A percentile compares a stretch with the other conserved stretches of the same genome.
Evolutionary conservation across 495 filamentous ascomycete genomes (phyloP).

Genomic region (Daldinia vernicosa): DNA sequence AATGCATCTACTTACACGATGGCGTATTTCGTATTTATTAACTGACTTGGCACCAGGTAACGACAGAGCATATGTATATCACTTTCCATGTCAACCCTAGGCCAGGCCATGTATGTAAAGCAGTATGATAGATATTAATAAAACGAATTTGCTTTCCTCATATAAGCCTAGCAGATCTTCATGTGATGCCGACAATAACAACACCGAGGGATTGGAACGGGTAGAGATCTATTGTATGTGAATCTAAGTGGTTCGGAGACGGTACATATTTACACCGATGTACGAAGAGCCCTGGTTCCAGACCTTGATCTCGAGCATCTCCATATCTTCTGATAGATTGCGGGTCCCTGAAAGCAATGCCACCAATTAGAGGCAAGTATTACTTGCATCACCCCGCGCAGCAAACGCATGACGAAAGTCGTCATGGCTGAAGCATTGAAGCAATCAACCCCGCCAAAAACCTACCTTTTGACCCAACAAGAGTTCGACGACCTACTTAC

Average conservation of each 20-base stretch:
- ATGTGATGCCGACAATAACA: not conserved
- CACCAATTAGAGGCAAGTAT: conserved; percentile 18
- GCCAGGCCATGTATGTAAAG: not conserved
- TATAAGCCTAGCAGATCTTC: not conserved
- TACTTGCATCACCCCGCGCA: conserved; percentile 31
- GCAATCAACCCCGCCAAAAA: conserved; percentile 37
- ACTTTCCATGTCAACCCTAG: no score
- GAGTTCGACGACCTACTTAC: not conserved
- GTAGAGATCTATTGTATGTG: not conserved
- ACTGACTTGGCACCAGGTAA: conserved; percentile 6
- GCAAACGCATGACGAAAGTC: conserved; percentile 33
- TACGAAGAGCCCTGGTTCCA: conserved; percentile 3
- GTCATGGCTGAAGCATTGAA: not conserved
- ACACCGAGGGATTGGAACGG: not conserved
- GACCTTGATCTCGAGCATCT: not conserved
- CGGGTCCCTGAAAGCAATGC: conserved; percentile 27
- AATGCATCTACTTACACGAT: conserved; percentile 17
- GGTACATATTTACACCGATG: conserved; percentile 36
- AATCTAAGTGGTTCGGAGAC: conserved; percentile 20
- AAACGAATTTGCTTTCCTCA: not conserved
- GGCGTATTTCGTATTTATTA: not conserved
- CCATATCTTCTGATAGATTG: conserved; percentile 13
- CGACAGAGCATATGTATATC: no score
- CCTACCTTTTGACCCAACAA: conserved; percentile 25
- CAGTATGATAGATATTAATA: no score